A percentile compares a stretch with the other conserved stretches of the same genome.
phyloP scores from a whole-genome alignment of 106 monocot species.

The Hemerocallis citrina region DNA sequence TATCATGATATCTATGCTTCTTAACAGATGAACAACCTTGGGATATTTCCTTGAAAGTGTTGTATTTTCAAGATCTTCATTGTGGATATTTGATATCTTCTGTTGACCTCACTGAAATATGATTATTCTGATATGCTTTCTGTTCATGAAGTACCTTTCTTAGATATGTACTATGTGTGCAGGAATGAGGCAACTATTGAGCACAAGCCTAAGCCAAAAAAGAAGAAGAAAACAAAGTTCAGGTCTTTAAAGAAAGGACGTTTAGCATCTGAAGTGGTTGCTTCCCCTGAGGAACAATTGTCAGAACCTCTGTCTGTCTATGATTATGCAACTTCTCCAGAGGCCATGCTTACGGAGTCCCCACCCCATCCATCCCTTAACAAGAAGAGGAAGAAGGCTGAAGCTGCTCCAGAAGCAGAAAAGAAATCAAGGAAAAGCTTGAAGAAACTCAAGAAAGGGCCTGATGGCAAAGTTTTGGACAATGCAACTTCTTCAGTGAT shows the following conservation, averaged over 20 bases:
- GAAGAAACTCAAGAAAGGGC: constrained; percentile 52
- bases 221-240: constrained; percentile 67
- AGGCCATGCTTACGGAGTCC: constrained; percentile 23
- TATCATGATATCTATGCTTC: no score
- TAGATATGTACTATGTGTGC: constrained; percentile 11
- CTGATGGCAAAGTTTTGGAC: constrained; percentile 13
- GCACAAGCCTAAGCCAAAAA: constrained; percentile 62
- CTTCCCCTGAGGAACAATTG: constrained; percentile 29
- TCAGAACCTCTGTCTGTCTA: constrained; percentile 23
- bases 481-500: constrained; percentile 36
- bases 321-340: constrained; percentile 29
- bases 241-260: constrained; percentile 84
- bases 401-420: constrained; percentile 33
- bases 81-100: not conserved
- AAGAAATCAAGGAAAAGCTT: constrained; percentile 27
- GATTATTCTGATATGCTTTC: not conserved
- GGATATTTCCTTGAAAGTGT: not conserved
- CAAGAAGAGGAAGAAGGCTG: constrained; percentile 57
- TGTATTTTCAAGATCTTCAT: not conserved
- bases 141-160: not conserved
- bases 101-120: not conserved
- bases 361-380: constrained; percentile 19
- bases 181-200: constrained; percentile 23
- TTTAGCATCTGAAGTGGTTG: constrained; percentile 48
- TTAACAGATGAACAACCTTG: no score